Evolutionary conservation across 2,329 filamentous ascomycete species (phyloP).

Genomic region (Colletotrichum abscissum): DNA sequence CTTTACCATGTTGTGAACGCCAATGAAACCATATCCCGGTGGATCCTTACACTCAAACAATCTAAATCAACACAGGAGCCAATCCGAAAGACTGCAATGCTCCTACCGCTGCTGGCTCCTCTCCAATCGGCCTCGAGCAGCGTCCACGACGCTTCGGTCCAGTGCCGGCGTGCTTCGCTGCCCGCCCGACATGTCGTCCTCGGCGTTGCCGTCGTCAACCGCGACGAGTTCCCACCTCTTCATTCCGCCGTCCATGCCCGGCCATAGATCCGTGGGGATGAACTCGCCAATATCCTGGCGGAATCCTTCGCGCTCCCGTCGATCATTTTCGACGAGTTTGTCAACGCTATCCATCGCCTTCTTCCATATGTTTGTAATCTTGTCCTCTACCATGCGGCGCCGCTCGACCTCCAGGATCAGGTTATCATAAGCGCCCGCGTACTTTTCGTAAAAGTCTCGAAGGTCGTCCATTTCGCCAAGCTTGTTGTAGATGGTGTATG

Average conservation of each 20-base stretch:
- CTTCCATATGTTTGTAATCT: conserved; percentile 78
- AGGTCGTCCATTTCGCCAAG: conserved; percentile 83
- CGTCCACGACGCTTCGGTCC: conserved; percentile 44
- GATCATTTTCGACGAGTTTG: conserved; percentile 79
- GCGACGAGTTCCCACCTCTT: conserved; percentile 62
- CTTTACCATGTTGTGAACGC: background rate
- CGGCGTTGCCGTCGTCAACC: conserved; percentile 43
- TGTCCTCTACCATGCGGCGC: conserved; percentile 77
- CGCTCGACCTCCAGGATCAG: conserved; percentile 87
- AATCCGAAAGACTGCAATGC: background rate
- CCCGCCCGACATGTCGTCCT: conserved; percentile 25
- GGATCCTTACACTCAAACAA: background rate
- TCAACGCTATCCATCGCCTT: conserved; percentile 84
- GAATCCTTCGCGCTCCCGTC: conserved; percentile 80
- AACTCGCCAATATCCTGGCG: conserved; percentile 86
- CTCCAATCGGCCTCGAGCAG: conserved; percentile 39
- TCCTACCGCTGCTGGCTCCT: conserved; percentile 30
- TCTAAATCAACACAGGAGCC: background rate
- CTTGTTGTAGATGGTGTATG: conserved; percentile 73
- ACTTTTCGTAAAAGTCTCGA: conserved; percentile 86
- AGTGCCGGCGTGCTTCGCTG: conserved; percentile 42
- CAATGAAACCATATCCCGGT: background rate
- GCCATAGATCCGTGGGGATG: conserved; percentile 89
- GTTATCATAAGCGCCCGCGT: conserved; percentile 84
- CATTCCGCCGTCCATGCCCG: conserved; percentile 73